Conservation (phyloP, 768 basidiomycete genomes). For the Podaxis carcinomalis region DNA sequence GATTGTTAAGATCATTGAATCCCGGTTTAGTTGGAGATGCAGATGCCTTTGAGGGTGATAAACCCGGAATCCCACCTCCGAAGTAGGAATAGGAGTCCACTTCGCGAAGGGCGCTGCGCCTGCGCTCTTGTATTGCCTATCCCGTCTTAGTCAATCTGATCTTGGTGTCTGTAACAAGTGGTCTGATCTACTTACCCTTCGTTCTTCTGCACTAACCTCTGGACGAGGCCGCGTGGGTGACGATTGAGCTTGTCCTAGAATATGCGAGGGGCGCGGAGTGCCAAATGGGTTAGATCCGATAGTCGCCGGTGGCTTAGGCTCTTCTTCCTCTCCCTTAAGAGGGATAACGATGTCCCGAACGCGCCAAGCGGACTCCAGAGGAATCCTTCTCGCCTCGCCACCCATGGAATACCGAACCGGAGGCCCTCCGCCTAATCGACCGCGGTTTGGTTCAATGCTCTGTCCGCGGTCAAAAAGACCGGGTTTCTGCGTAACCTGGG, state of each 20-base stretch:
- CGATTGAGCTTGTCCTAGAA: slow-evolving; percentile 3
- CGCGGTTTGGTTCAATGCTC: slow-evolving; percentile 12
- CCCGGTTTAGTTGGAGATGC: slow-evolving; percentile 12
- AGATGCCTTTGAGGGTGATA: slow-evolving; percentile 29
- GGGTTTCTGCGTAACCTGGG: slow-evolving; percentile 32
- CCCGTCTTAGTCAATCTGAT: slow-evolving; percentile 16
- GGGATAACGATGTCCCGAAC: slow-evolving; percentile 53
- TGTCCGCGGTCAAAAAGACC: slow-evolving; percentile 9
- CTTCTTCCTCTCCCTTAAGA: slow-evolving; percentile 1
- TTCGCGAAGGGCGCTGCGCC: slow-evolving; percentile 51
- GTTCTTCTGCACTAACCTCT: slow-evolving; percentile 40
- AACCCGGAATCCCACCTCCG: slow-evolving; percentile 49
- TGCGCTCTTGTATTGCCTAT: slow-evolving; percentile 56
- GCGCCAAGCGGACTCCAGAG: slow-evolving; percentile 50
- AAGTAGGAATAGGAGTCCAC: slow-evolving; percentile 44
- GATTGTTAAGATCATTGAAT: slow-evolving; percentile 13
- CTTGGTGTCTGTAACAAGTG: neutral
- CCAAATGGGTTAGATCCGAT: neutral
- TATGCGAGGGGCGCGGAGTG: neutral
- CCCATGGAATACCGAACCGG: slow-evolving; percentile 39
- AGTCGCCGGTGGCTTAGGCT: slow-evolving; percentile 5
- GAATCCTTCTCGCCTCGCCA: slow-evolving; percentile 42
- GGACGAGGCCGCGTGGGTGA: slow-evolving; percentile 15
- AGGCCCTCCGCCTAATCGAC: slow-evolving; percentile 10
- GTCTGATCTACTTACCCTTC: slow-evolving; percentile 27